Evolutionary conservation across 148 eudicot genomes (phyloP).

Genomic region (Rhododendron griersonianum): DNA sequence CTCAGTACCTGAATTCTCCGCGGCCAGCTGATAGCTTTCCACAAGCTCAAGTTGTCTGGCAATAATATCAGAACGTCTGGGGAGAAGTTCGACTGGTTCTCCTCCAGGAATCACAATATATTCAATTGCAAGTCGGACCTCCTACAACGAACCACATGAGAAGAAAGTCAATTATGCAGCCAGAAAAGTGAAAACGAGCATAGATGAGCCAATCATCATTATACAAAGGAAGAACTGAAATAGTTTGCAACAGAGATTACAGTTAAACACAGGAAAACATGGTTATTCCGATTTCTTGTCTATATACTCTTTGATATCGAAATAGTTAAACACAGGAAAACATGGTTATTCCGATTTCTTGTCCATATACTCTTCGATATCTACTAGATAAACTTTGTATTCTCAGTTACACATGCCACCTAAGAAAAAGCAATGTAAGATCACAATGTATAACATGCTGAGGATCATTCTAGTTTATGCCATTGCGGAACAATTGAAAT

Average conservation of each 20-base stretch:
- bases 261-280: too few species aligned
- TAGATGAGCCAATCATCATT: neutral
- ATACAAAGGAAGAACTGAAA: neutral
- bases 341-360: too few species aligned
- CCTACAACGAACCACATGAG: constrained; percentile 33
- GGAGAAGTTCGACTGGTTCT: constrained; percentile 95
- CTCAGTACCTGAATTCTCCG: constrained; percentile 86
- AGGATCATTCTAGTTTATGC: neutral
- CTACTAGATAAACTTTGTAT: too few species aligned
- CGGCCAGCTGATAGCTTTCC: constrained; percentile 84
- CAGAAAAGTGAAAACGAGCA: neutral
- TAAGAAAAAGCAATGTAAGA: neutral
- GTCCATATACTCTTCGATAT: too few species aligned
- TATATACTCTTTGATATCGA: too few species aligned
- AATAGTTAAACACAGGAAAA: too few species aligned
- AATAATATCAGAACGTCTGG: constrained; percentile 82
- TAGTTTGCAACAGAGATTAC: too few species aligned
- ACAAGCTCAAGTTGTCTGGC: constrained; percentile 92
- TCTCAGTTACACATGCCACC: neutral
- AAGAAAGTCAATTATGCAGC: neutral
- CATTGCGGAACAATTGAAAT: neutral
- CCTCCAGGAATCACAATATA: constrained; percentile 97
- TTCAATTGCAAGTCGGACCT: constrained; percentile 92
- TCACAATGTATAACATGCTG: neutral
- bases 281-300: too few species aligned